phyloP scores from a whole-genome alignment of 2,329 filamentous ascomycete genomes.

The Claviceps pazoutovae region DNA sequence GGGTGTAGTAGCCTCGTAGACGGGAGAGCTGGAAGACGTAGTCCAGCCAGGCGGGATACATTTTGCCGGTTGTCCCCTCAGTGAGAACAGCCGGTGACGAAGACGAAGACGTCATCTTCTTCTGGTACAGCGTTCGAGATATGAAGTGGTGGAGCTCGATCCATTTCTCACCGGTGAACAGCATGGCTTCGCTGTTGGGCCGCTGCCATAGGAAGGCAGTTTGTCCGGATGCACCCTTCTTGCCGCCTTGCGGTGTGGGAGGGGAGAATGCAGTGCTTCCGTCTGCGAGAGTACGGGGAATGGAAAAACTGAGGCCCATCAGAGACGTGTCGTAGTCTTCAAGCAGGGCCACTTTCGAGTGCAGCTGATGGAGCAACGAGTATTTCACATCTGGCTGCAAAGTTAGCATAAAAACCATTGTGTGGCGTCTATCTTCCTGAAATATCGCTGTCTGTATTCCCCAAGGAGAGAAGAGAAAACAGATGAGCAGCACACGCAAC shows the following conservation, averaged over 20 bases:
- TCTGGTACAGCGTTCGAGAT: conserved; percentile 41
- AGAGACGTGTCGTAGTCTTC: conserved; percentile 39
- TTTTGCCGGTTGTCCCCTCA: conserved; percentile 49
- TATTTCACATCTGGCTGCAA: conserved; percentile 56
- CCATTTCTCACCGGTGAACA: conserved; percentile 83
- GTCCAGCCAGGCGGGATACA: conserved; percentile 64
- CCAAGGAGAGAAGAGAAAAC: neutral
- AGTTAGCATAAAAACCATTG: neutral
- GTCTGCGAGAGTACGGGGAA: conserved; percentile 51
- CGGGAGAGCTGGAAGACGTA: conserved; percentile 64
- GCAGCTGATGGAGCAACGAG: conserved; percentile 59
- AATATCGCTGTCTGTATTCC: too few species aligned
- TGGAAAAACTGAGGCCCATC: conserved; percentile 67
- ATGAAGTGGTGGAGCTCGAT: conserved; percentile 71
- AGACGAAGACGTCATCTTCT: conserved; percentile 18
- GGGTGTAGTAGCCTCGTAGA: conserved; percentile 59
- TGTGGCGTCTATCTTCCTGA: too few species aligned
- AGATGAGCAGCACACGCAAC: conserved; percentile 9
- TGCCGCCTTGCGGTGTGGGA: conserved; percentile 18
- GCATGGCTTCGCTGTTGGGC: conserved; percentile 65
- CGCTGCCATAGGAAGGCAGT: conserved; percentile 72
- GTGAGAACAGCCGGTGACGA: conserved; percentile 26
- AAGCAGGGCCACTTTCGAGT: conserved; percentile 39
- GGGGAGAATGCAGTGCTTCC: conserved; percentile 40
- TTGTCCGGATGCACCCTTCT: conserved; percentile 13